Evolutionary conservation across 2,329 filamentous ascomycete genomes (phyloP).

Genomic region (Dactylellina drechsleri): DNA sequence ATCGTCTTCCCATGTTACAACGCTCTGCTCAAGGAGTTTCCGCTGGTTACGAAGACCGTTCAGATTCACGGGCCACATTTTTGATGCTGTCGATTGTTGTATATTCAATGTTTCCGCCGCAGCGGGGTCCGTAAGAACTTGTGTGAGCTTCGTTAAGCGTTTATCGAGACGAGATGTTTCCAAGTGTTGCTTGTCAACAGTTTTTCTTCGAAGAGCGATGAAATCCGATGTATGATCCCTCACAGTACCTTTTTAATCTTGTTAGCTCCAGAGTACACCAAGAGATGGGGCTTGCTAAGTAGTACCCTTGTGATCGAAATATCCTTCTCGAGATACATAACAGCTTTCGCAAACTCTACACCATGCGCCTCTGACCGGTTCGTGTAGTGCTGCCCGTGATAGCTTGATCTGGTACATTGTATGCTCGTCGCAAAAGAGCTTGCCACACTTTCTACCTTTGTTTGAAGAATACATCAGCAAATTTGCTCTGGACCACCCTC

Average conservation of each 20-base stretch:
- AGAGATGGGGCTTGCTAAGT: not conserved
- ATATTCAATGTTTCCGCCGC: conserved; percentile 63
- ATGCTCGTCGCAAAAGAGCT: conserved; percentile 94
- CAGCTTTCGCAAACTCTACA: conserved; percentile 98
- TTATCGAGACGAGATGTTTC: conserved; percentile 93
- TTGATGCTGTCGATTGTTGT: conserved; percentile 51
- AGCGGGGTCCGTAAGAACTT: conserved; percentile 79
- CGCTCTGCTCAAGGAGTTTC: conserved; percentile 85
- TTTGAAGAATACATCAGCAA: conserved; percentile 36
- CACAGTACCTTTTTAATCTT: conserved; percentile 62
- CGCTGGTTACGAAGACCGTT: conserved; percentile 68
- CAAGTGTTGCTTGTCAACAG: conserved; percentile 83
- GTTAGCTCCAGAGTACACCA: not conserved
- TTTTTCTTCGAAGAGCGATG: conserved; percentile 75
- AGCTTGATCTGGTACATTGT: conserved; percentile 99
- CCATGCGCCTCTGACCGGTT: conserved; percentile 90
- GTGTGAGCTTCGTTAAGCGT: conserved; percentile 83
- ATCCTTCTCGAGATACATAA: conserved; percentile 94
- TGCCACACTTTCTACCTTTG: conserved; percentile 78
- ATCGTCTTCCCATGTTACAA: conserved; percentile 97
- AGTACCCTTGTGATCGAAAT: conserved; percentile 81
- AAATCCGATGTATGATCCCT: conserved; percentile 80
- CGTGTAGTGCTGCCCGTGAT: conserved; percentile 85
- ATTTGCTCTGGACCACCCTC: conserved; percentile 5
- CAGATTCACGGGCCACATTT: conserved; percentile 63